phyloP scores from a whole-genome alignment of 441 rosid species.

The Bocquillonia castaneifolia region DNA sequence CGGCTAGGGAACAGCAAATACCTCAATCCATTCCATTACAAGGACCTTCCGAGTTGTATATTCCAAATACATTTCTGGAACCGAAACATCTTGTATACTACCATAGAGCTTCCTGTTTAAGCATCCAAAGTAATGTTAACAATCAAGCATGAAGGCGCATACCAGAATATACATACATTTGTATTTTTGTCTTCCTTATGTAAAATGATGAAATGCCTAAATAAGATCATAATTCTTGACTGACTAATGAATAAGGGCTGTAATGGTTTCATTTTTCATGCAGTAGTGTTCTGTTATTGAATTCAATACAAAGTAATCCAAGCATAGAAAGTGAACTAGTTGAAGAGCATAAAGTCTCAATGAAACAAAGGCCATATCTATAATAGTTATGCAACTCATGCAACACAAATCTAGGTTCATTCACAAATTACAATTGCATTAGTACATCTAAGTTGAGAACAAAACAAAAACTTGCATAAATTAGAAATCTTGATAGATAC shows the following conservation, averaged over 20 bases:
- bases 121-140: constrained; percentile 14
- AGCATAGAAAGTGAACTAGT: neutral
- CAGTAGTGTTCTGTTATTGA: too few relatives aligned
- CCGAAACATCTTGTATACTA: constrained; percentile 65
- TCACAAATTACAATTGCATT: neutral
- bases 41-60: constrained; percentile 81
- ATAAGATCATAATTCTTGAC: neutral
- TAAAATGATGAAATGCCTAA: neutral
- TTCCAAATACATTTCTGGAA: constrained; percentile 78
- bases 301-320: neutral
- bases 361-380: neutral
- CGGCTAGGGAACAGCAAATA: constrained; percentile 26
- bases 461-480: neutral
- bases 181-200: neutral
- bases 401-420: neutral
- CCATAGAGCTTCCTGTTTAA: constrained; percentile 71
- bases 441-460: neutral
- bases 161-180: neutral
- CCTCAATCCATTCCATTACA: constrained; percentile 98
- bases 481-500: neutral
- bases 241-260: too few relatives aligned
- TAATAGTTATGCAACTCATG: neutral
- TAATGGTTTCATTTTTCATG: too few relatives aligned
- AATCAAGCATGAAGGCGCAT: neutral
- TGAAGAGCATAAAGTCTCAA: neutral